phyloP scores from a whole-genome alignment of 176 grass and related monocot genomes.

The Oryza meridionalis region DNA sequence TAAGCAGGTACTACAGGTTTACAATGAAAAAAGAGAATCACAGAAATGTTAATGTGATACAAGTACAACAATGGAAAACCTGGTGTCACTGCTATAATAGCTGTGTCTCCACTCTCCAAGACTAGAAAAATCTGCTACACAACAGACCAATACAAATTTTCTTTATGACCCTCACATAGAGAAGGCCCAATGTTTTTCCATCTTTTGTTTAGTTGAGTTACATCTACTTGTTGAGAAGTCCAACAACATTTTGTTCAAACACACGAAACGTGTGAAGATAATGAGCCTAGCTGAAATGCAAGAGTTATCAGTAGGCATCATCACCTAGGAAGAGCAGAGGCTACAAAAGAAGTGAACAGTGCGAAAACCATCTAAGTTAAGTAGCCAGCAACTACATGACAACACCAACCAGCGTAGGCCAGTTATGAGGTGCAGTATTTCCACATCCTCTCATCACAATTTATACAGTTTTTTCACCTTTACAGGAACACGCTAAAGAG shows the following conservation, averaged over 20 bases:
- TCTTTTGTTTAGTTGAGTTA: neutral
- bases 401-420: neutral
- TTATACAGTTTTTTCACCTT: conserved; percentile 19
- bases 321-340: neutral
- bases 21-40: conserved; percentile 6
- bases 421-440: neutral
- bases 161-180: neutral
- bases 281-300: conserved; percentile 24
- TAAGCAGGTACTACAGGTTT: conserved; percentile 5
- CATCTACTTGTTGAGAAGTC: neutral
- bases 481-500: neutral
- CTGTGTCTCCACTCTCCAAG: conserved; percentile 19
- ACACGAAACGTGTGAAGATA: neutral
- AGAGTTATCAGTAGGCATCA: neutral
- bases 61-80: neutral
- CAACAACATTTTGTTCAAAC: neutral
- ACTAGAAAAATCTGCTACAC: conserved; percentile 9
- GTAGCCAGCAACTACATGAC: neutral
- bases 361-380: neutral
- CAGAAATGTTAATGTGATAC: neutral
- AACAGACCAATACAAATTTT: conserved; percentile 14
- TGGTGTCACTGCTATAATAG: neutral
- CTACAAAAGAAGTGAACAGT: conserved; percentile 23
- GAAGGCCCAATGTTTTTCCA: conserved; percentile 11
- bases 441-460: neutral